Conservation (phyloP, 2,329 filamentous ascomycete genomes). For the Penicillium italicum region DNA sequence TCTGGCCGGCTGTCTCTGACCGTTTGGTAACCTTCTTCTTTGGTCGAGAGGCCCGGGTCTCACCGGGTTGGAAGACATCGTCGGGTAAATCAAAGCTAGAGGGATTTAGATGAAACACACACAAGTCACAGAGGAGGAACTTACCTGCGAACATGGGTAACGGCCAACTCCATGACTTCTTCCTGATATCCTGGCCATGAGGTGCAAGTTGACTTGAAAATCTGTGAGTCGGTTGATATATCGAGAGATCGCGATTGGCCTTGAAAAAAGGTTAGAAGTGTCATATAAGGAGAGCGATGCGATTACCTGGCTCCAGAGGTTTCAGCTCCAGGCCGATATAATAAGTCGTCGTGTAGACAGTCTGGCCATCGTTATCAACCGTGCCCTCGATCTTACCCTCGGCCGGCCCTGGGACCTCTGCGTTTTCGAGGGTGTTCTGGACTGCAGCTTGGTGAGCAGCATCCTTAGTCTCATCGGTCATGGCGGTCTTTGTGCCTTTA, state of each 20-base stretch:
- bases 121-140: conserved; percentile 31
- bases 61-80: conserved; percentile 79
- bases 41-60: conserved; percentile 62
- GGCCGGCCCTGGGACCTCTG: conserved; percentile 34
- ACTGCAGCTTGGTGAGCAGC: conserved; percentile 49
- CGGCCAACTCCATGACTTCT: conserved; percentile 71
- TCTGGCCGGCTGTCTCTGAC: conserved; percentile 34
- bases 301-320: conserved; percentile 66
- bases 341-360: conserved; percentile 83
- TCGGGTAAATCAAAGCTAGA: conserved; percentile 78
- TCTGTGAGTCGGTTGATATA: conserved; percentile 70
- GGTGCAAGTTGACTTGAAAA: conserved; percentile 80
- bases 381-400: conserved; percentile 32
- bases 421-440: conserved; percentile 43
- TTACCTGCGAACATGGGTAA: conserved; percentile 84
- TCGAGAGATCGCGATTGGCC: conserved; percentile 50
- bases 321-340: conserved; percentile 86
- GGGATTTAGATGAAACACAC: conserved; percentile 16
- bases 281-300: conserved; percentile 12
- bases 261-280: conserved; percentile 30
- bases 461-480: conserved; percentile 51
- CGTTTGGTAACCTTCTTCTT: conserved; percentile 51
- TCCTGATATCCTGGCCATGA: conserved; percentile 71
- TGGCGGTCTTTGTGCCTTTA: conserved; percentile 49
- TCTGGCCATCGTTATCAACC: conserved; percentile 40